Percentiles rank a stretch among this genome's conserved stretches.
Evolutionary conservation across 371 early-diverging fungal genomes (phyloP).

Genomic region (Choanephora cucurbitarum): DNA sequence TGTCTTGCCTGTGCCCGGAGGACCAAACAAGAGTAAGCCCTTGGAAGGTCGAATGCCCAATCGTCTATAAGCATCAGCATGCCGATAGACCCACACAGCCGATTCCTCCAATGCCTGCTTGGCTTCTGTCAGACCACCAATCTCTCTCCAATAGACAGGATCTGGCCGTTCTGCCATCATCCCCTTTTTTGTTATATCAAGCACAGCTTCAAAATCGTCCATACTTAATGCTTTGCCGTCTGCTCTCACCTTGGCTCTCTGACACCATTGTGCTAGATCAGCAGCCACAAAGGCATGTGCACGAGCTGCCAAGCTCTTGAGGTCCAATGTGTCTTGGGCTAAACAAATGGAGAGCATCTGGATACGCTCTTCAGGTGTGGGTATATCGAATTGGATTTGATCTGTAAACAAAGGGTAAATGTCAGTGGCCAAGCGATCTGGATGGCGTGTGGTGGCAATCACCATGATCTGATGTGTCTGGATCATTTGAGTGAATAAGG

Average conservation of each 20-base stretch:
- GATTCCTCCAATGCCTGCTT: conserved; percentile 88
- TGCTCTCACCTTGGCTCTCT: conserved; percentile 39
- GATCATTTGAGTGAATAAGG: background rate
- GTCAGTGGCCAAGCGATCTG: conserved; percentile 1
- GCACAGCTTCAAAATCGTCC: conserved; percentile 32
- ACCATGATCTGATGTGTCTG: conserved; percentile 1
- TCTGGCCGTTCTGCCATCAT: conserved; percentile 57
- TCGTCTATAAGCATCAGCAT: conserved; percentile 60
- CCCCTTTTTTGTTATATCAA: conserved; percentile 41
- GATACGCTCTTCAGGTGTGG: conserved; percentile 54
- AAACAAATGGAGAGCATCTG: conserved; percentile 20
- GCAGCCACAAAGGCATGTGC: conserved; percentile 64
- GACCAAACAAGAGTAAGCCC: conserved; percentile 81
- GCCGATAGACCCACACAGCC: conserved; percentile 87
- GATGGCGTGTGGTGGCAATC: conserved; percentile 16
- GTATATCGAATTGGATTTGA: conserved; percentile 46
- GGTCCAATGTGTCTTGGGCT: background rate
- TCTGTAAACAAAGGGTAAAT: conserved; percentile 12
- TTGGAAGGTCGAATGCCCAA: conserved; percentile 71
- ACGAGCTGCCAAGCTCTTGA: conserved; percentile 29
- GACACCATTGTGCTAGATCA: conserved; percentile 57
- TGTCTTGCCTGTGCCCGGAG: conserved; percentile 95
- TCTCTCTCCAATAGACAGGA: conserved; percentile 78
- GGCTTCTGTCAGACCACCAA: conserved; percentile 92
- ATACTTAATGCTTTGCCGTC: conserved; percentile 8